Percentiles rank a stretch among this genome's conserved stretches.
Conservation (phyloP, 306 rosid species). For the Dicorynia guianensis region DNA sequence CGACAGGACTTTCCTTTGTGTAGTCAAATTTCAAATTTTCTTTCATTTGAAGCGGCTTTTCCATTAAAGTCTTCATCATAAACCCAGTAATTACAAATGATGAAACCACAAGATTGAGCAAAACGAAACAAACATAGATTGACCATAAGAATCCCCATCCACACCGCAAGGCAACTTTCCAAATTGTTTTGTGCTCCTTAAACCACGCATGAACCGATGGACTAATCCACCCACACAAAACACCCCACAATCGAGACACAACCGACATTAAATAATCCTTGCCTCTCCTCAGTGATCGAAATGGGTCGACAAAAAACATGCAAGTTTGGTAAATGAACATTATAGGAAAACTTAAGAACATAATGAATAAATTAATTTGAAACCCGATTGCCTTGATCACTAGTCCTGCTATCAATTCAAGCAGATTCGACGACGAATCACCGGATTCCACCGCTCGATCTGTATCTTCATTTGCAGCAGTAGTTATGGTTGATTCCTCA, state of each 20-base stretch:
- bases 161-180: slow-evolving; percentile 61
- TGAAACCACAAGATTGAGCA: slow-evolving; percentile 62
- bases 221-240: slow-evolving; percentile 41
- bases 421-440: slow-evolving; percentile 52
- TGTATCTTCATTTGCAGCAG: slow-evolving; percentile 39
- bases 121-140: slow-evolving; percentile 64
- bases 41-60: slow-evolving; percentile 70
- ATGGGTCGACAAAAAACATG: slow-evolving; percentile 64
- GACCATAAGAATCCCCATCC: slow-evolving; percentile 91
- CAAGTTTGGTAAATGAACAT: slow-evolving; percentile 51
- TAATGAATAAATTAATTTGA: slow-evolving; percentile 63
- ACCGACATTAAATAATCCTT: slow-evolving; percentile 32
- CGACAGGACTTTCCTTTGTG: slow-evolving; percentile 77
- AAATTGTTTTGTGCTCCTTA: slow-evolving; percentile 55
- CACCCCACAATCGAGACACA: slow-evolving; percentile 35
- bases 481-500: slow-evolving; percentile 66
- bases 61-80: slow-evolving; percentile 60
- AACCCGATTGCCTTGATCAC: slow-evolving; percentile 65
- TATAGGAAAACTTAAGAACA: slow-evolving; percentile 59
- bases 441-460: slow-evolving; percentile 24
- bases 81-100: slow-evolving; percentile 65
- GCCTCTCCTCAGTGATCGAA: slow-evolving; percentile 54
- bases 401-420: slow-evolving; percentile 58
- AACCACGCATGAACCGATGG: slow-evolving; percentile 48
- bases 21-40: slow-evolving; percentile 78